Percentiles rank a stretch among this genome's conserved stretches.
Evolutionary conservation across 306 rosid genomes (phyloP).

Genomic region (Lathyrus sativus): DNA sequence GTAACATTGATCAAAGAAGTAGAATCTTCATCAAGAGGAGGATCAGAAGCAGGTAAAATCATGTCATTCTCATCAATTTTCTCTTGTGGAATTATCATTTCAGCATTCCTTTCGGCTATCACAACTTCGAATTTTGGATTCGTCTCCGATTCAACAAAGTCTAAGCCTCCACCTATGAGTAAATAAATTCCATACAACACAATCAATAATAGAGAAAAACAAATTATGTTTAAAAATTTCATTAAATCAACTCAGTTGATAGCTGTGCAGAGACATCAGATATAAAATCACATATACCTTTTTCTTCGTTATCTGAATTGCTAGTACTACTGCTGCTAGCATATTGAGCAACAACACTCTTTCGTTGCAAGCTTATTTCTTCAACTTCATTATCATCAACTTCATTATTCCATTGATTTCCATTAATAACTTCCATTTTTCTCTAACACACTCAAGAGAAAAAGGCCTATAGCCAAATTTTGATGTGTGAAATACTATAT

Average conservation of each 20-base stretch:
- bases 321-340: neutral
- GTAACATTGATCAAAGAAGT: slow-evolving; percentile 33
- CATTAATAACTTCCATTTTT: slow-evolving; percentile 29
- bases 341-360: neutral
- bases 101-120: neutral
- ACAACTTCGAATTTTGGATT: neutral
- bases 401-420: slow-evolving; percentile 38
- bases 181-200: slow-evolving; percentile 2
- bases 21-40: slow-evolving; percentile 23
- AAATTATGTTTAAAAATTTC: too few species aligned
- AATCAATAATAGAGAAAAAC: too few species aligned
- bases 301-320: slow-evolving; percentile 1
- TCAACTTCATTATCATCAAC: slow-evolving; percentile 32
- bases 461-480: neutral
- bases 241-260: too few species aligned
- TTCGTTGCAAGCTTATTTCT: slow-evolving; percentile 35
- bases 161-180: slow-evolving; percentile 29
- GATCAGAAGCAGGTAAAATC: slow-evolving; percentile 35
- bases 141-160: slow-evolving; percentile 4
- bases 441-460: slow-evolving; percentile 18
- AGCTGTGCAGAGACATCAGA: too few species aligned
- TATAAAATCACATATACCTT: neutral
- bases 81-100: slow-evolving; percentile 19
- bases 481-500: neutral
- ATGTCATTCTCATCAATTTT: slow-evolving; percentile 1